Evolutionary conservation across 805 yeast species (phyloP).

Genomic region (Novakomyces olei): DNA sequence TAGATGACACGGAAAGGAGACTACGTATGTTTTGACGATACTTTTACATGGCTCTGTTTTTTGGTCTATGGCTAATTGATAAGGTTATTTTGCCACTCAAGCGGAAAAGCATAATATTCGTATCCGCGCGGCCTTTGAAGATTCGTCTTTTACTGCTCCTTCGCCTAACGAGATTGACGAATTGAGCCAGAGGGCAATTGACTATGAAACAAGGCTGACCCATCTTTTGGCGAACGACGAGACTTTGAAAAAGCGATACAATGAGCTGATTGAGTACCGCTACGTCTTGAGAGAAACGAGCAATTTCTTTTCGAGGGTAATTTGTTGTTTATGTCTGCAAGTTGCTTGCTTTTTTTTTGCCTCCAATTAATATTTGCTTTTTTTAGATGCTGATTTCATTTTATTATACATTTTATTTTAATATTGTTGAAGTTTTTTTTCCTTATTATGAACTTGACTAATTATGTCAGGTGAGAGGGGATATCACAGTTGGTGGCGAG

Average conservation of each 20-base stretch:
- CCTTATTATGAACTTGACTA: too few relatives aligned
- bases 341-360: too few relatives aligned
- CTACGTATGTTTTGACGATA: too few relatives aligned
- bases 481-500: too few relatives aligned
- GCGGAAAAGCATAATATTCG: constrained; percentile 14
- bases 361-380: too few relatives aligned
- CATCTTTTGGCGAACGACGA: constrained; percentile 53
- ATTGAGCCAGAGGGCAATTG: constrained; percentile 34
- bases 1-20: constrained; percentile 81
- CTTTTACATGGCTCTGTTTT: too few relatives aligned
- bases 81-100: constrained; percentile 16
- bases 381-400: not conserved
- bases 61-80: too few relatives aligned
- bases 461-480: too few relatives aligned
- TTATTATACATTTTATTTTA: too few relatives aligned
- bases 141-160: constrained; percentile 20
- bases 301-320: constrained; percentile 19
- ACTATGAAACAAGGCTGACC: constrained; percentile 49
- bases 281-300: constrained; percentile 33
- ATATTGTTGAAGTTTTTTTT: too few relatives aligned
- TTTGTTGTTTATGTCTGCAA: too few relatives aligned
- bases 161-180: constrained; percentile 50
- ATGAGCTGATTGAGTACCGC: constrained; percentile 48
- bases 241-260: constrained; percentile 37
- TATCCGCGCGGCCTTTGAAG: constrained; percentile 19